Evolutionary conservation across 371 early-diverging fungal genomes (phyloP), one percentile per base, ranked within the genome.

Genomic region (Mucor lusitanicus): DNA sequence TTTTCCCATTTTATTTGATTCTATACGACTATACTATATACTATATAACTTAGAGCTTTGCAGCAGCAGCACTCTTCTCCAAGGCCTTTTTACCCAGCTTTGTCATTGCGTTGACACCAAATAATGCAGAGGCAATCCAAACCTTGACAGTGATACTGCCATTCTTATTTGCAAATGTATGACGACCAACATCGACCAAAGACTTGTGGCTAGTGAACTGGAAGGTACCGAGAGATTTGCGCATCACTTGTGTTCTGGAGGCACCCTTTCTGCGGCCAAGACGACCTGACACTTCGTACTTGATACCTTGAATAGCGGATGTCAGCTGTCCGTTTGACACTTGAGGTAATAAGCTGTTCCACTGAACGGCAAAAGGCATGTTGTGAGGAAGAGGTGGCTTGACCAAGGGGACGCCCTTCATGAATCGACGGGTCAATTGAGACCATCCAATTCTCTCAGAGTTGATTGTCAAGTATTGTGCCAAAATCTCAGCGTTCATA

Each of bases 61-160:
- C 64, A 30, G 78, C 60, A 46, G 79, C 37, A 23, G 50, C 30
- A 30, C 21, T 9, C n/a, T 50, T 50, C 17, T 77, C 72, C 15
- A 74, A 58, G 53, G 72, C 76, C 59, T 80, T 78, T 64, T 71
- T 71, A 28, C 72, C 68, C 11, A 70, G 35, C 46, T 76, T 77
- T 40, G 76, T 73, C 19, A 81, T 55, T 25, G 84, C 81, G 67
- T 75, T 73, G 13, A 77, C 84, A 71, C 84, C 84, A 72, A 84
- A 84, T 42, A 84, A 62, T 21, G 84, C 82, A 67, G 77, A 66
- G 23, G 82, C 70, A 39, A 84, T 80, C 84, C 84, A 84, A 17
- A 84, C 84, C 66, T 84, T 84, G 62, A 84, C 80, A 46, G 84
- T 84, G 64, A 84, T 84, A 50, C 76, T 77, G 64, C 84, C 84